Conservation (phyloP, 371 early-diverging fungal species). For the Apophysomyces trapeziformis region DNA sequence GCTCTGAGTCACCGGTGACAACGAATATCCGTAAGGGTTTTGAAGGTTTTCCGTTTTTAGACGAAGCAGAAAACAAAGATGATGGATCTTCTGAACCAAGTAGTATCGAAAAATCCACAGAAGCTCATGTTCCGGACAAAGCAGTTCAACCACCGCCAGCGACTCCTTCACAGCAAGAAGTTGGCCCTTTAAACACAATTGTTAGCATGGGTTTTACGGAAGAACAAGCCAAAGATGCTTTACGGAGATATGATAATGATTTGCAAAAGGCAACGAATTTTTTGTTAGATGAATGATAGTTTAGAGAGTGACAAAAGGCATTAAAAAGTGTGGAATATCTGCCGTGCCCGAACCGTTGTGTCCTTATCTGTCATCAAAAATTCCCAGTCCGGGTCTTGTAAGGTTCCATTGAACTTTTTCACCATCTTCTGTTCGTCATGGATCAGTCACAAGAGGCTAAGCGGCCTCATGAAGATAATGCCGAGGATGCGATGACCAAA, state of each 20-base stretch:
- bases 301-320: no score
- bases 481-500: not conserved
- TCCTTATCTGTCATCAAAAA: no score
- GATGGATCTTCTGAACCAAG: not conserved
- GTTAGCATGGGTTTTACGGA: not conserved
- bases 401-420: no score
- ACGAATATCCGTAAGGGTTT: not conserved
- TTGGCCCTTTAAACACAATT: slow-evolving; percentile 2
- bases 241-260: not conserved
- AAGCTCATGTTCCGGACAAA: not conserved
- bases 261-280: slow-evolving; percentile 16
- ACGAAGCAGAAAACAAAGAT: not conserved
- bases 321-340: no score
- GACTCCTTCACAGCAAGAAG: not conserved
- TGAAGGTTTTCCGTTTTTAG: not conserved
- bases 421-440: not conserved
- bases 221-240: slow-evolving; percentile 1
- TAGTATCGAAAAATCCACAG: not conserved
- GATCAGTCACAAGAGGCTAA: not conserved
- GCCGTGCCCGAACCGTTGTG: no score
- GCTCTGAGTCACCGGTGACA: not conserved
- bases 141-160: not conserved
- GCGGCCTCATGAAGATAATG: slow-evolving; percentile 2
- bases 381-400: no score
- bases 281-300: slow-evolving; percentile 10